Evolutionary conservation across 805 yeast genomes (phyloP), one percentile per base, ranked within the genome.

Genomic region (Candida multigemmis): DNA sequence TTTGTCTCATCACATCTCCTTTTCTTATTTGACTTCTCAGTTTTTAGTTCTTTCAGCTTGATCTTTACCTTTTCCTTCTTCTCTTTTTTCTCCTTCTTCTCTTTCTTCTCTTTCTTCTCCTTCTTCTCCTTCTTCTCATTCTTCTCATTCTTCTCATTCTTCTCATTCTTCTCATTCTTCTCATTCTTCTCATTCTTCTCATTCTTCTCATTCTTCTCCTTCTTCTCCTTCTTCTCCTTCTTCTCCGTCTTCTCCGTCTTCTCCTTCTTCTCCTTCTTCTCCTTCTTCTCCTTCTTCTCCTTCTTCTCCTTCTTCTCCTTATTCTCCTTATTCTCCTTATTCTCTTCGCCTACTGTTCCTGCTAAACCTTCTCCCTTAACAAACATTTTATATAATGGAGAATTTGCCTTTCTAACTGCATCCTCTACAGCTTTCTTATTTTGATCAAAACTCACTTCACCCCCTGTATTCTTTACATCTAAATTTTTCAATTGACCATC

Each of bases 401-500:
- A 78, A 18, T 59, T 60, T 2, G 65, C 56, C 41, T 68, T 67
- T 2, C 73, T 56, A 26, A 69, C 56, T 19, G 61, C 68, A 25
- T 55, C 53, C 5, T 65, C 71, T 2, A 63, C 64, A 22, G 57
- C 58, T 15, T 66, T 72, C 8, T 37, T 38, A 21, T 68, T 71
- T 35, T 73, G 81, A 14, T 60, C 60, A 40, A 82, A 77, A 6
- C 61, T 48, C 0, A 82, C 64, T 4, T 44, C 46, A 3, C 25
- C 33, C 2, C 46, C 35, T 13, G 30, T 34, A 19, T 44, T 53
- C 10, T 42, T 48, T 6, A 84, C 83, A 32, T 82, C 85, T 26
- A 91, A 50, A 6, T 74, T 70, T 45, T 84, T 83, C 37, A 89
- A 65, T 38, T 86, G 96, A 2, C 96, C 96, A 52, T 89, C 96